Evolutionary conservation across 768 basidiomycete genomes (phyloP).

Genomic region (Phanerochaete sordida): DNA sequence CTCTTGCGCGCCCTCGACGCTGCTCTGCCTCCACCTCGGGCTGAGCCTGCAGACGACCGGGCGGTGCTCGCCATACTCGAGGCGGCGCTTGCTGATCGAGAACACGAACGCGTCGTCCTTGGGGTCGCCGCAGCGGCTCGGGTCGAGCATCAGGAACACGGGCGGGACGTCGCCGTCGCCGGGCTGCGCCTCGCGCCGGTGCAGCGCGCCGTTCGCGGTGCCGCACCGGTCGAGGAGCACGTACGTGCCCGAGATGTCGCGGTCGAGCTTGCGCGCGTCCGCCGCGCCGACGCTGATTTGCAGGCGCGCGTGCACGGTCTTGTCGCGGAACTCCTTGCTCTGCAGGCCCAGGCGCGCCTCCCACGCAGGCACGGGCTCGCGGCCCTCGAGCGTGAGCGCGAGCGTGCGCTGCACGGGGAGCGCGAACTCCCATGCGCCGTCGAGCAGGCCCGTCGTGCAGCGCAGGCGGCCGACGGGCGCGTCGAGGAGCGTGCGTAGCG

Average conservation of each 20-base stretch:
- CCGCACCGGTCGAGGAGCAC: conserved; percentile 81
- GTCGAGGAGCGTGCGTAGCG: conserved; percentile 66
- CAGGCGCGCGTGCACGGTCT: conserved; percentile 63
- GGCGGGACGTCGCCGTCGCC: conserved; percentile 54
- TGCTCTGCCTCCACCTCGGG: conserved; percentile 75
- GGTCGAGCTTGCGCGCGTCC: conserved; percentile 54
- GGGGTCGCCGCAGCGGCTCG: conserved; percentile 71
- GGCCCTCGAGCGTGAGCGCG: conserved; percentile 57
- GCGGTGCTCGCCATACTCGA: conserved; percentile 79
- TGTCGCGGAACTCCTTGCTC: conserved; percentile 61
- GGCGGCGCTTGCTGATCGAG: conserved; percentile 70
- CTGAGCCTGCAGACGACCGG: conserved; percentile 74
- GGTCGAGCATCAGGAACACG: conserved; percentile 82
- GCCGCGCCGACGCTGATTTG: conserved; percentile 55
- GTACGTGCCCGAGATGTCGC: conserved; percentile 80
- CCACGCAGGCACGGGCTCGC: conserved; percentile 80
- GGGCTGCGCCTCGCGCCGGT: conserved; percentile 49
- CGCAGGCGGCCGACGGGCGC: conserved; percentile 76
- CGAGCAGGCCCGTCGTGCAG: conserved; percentile 54
- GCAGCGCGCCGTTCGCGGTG: conserved; percentile 80
- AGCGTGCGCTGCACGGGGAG: conserved; percentile 59
- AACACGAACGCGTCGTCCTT: conserved; percentile 83
- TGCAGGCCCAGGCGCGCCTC: conserved; percentile 74
- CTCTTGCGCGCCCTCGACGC: conserved; percentile 40
- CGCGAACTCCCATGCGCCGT: conserved; percentile 78